phyloP scores from a whole-genome alignment of 2,329 filamentous ascomycete genomes.

The Penicillium sp. region DNA sequence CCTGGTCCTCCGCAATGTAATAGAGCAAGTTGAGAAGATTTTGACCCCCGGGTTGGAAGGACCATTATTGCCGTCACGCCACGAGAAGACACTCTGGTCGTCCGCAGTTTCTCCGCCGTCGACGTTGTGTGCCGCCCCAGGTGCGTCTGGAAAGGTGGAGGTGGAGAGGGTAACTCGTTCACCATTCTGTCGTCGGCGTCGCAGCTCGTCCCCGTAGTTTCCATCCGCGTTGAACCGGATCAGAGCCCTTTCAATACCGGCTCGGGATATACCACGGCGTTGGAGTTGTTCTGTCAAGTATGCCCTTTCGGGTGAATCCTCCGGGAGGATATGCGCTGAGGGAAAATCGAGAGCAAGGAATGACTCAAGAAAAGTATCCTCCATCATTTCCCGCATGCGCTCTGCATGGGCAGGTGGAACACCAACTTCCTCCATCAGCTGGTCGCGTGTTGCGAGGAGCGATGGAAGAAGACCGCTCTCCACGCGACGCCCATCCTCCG shows the following conservation, averaged over 20 bases:
- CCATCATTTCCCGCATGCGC: conserved; percentile 44
- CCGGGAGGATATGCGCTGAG: conserved; percentile 34
- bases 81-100: conserved; percentile 46
- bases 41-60: conserved; percentile 56
- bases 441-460: conserved; percentile 40
- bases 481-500: conserved; percentile 40
- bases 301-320: conserved; percentile 33
- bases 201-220: conserved; percentile 40
- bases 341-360: conserved; percentile 43
- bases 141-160: conserved; percentile 31
- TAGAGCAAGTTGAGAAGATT: conserved; percentile 83
- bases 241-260: conserved; percentile 38
- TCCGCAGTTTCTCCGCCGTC: conserved; percentile 40
- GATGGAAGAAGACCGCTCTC: conserved; percentile 44
- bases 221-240: conserved; percentile 39
- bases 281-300: conserved; percentile 40
- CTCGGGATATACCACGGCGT: conserved; percentile 38
- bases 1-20: conserved; percentile 89
- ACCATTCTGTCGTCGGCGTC: conserved; percentile 38
- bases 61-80: conserved; percentile 44
- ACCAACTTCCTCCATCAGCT: conserved; percentile 42
- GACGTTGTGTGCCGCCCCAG: conserved; percentile 24
- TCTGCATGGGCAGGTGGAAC: conserved; percentile 39
- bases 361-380: conserved; percentile 43
- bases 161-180: conserved; percentile 38